Conservation (phyloP, 352 stramenopile genomes). For the Phytophthora melonis region DNA sequence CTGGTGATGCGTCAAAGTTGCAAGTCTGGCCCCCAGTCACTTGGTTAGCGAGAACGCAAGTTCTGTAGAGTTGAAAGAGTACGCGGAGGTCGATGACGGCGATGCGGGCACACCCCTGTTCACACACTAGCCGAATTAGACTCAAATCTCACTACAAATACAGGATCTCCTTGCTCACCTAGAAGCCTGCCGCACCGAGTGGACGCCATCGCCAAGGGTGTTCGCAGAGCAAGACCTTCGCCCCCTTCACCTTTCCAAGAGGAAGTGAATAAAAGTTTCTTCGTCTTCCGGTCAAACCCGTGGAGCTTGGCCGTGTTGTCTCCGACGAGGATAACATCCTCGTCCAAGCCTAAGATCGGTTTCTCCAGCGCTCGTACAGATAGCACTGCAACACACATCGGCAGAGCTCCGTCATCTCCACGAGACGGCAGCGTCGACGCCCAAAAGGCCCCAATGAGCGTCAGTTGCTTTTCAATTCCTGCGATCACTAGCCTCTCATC, state of each 20-base stretch:
- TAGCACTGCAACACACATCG: slow-evolving; percentile 38
- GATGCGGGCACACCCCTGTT: slow-evolving; percentile 39
- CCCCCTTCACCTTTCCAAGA: slow-evolving; percentile 15
- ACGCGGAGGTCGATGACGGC: slow-evolving; percentile 41
- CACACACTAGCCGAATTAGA: slow-evolving; percentile 47
- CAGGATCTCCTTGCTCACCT: slow-evolving; percentile 24
- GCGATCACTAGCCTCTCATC: slow-evolving; percentile 43
- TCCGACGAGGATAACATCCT: slow-evolving; percentile 52
- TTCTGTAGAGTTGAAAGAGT: slow-evolving; percentile 47
- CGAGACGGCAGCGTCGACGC: slow-evolving; percentile 39
- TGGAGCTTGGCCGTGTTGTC: slow-evolving; percentile 41
- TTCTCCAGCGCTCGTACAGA: slow-evolving; percentile 36
- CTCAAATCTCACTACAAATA: not conserved
- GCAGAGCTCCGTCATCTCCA: slow-evolving; percentile 17
- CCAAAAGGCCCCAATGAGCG: slow-evolving; percentile 62
- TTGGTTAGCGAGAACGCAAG: slow-evolving; percentile 25
- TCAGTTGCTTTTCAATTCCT: slow-evolving; percentile 55
- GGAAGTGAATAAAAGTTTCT: slow-evolving; percentile 34
- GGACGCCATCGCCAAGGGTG: slow-evolving; percentile 28
- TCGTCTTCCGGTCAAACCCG: slow-evolving; percentile 40
- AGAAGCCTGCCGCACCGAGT: slow-evolving; percentile 38
- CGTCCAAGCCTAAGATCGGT: slow-evolving; percentile 34
- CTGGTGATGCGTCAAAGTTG: slow-evolving; percentile 27
- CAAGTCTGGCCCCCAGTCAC: slow-evolving; percentile 12
- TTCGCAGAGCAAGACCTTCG: slow-evolving; percentile 13